These are phyloP conservation scores for Tolypocladium tundrense DNA, from an alignment of 2,329 filamentous ascomycete genomes.

Conservation along the genomic window DNA sequence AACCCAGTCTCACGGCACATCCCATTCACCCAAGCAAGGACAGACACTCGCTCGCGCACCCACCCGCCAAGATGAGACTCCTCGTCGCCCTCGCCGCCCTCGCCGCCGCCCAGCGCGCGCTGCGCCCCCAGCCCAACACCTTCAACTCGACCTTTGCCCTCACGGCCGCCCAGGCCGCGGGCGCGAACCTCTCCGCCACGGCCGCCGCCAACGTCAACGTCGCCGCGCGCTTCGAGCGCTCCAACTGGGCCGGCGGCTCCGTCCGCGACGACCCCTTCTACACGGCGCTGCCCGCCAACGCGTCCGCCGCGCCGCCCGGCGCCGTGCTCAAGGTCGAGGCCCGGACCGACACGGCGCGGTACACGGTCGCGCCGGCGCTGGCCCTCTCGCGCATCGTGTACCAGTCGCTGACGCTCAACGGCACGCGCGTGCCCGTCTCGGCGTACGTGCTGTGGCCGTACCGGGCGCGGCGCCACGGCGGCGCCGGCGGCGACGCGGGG, in stretches of 20 bases:
- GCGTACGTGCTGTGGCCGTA: conserved; percentile 41
- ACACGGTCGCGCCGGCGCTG: conserved; percentile 28
- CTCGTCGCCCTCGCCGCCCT: background rate
- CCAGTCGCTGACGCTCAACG: conserved; percentile 32
- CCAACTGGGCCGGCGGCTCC: conserved; percentile 21
- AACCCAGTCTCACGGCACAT: background rate
- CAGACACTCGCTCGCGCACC: too few relatives aligned
- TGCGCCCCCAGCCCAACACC: conserved; percentile 6
- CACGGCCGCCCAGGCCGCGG: conserved; percentile 12
- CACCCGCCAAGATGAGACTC: background rate
- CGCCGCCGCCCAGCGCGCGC: background rate
- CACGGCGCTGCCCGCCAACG: conserved; percentile 13
- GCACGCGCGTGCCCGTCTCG: conserved; percentile 33
- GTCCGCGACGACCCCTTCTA: conserved; percentile 29
- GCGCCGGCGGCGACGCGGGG: too few relatives aligned
- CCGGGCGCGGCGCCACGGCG: background rate
- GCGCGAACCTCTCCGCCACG: conserved; percentile 9
- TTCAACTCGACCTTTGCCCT: conserved; percentile 21
- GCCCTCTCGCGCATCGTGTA: conserved; percentile 39
- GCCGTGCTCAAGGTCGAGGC: conserved; percentile 28
- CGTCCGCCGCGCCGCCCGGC: conserved; percentile 17
- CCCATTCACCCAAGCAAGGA: background rate
- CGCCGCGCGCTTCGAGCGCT: conserved; percentile 17
- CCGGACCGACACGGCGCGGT: conserved; percentile 24
- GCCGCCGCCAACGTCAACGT: conserved; percentile 11